A percentile compares a stretch with the other conserved stretches of the same genome.
Conservation (phyloP, 805 yeast genomes). For the Monosporozyma servazzii region DNA sequence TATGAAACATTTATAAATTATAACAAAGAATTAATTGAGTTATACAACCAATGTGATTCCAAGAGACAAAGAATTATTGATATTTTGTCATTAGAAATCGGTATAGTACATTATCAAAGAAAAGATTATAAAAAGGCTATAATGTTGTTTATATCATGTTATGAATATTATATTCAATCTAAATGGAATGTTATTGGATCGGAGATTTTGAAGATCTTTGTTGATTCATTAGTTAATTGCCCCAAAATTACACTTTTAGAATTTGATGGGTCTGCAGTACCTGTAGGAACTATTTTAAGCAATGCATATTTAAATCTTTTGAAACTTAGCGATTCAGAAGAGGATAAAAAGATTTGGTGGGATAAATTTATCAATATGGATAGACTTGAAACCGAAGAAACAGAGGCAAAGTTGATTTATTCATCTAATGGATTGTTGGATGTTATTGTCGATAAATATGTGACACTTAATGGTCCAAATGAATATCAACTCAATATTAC, state of each 20-base stretch:
- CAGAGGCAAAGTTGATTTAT: conserved; percentile 11
- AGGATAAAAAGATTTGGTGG: conserved; percentile 21
- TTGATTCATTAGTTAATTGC: conserved; percentile 48
- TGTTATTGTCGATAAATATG: conserved; percentile 5
- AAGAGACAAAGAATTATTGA: conserved; percentile 58
- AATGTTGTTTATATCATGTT: conserved; percentile 55
- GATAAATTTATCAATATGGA: conserved; percentile 17
- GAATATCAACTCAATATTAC: conserved; percentile 13
- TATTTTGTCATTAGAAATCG: conserved; percentile 69
- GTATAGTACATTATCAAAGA: conserved; percentile 52
- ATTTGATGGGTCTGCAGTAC: conserved; percentile 21
- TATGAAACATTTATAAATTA: conserved; percentile 37
- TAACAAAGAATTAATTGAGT: conserved; percentile 36
- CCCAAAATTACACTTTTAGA: conserved; percentile 12
- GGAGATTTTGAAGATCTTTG: conserved; percentile 53
- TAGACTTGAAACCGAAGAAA: conserved; percentile 6
- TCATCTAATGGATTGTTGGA: conserved; percentile 19
- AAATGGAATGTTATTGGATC: conserved; percentile 74
- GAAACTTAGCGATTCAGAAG: conserved; percentile 11
- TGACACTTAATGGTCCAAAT: conserved; percentile 12
- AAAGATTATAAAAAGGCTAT: conserved; percentile 53
- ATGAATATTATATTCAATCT: conserved; percentile 52
- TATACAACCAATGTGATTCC: conserved; percentile 13
- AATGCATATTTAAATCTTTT: conserved; percentile 26
- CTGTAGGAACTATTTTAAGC: conserved; percentile 20